These are phyloP conservation scores for Russula brevipes DNA, from an alignment of 768 basidiomycete genomes.

Conservation along the genomic window DNA sequence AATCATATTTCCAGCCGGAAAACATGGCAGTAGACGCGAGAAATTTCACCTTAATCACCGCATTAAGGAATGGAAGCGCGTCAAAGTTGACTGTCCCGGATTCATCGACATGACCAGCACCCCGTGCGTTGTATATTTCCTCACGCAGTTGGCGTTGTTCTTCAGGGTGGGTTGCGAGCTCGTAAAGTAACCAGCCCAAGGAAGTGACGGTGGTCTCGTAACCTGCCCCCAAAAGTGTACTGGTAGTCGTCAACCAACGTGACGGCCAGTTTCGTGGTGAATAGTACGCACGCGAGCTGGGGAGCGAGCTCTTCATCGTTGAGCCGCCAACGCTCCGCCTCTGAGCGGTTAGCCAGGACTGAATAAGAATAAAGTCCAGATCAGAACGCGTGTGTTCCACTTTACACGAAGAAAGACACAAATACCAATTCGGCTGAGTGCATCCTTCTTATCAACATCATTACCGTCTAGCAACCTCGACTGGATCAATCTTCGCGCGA, in stretches of 20 bases:
- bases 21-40: not conserved
- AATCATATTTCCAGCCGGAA: not conserved
- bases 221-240: conserved; percentile 21
- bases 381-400: not conserved
- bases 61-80: conserved; percentile 17
- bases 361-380: not conserved
- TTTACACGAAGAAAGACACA: not conserved
- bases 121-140: conserved; percentile 17
- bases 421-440: conserved; percentile 18
- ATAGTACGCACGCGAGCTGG: conserved; percentile 14
- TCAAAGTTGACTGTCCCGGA: not conserved
- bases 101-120: not conserved
- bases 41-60: conserved; percentile 21
- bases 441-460: conserved; percentile 5
- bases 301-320: conserved; percentile 13
- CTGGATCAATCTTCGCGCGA: conserved; percentile 13
- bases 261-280: no score
- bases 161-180: conserved; percentile 13
- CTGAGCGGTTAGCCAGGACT: conserved; percentile 16
- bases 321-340: conserved; percentile 13
- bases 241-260: not conserved
- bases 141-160: conserved; percentile 19
- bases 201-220: conserved; percentile 17
- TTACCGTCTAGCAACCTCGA: not conserved
- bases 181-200: conserved; percentile 19